Conservation (phyloP, 352 stramenopile species). For the Phytophthora litchii region DNA sequence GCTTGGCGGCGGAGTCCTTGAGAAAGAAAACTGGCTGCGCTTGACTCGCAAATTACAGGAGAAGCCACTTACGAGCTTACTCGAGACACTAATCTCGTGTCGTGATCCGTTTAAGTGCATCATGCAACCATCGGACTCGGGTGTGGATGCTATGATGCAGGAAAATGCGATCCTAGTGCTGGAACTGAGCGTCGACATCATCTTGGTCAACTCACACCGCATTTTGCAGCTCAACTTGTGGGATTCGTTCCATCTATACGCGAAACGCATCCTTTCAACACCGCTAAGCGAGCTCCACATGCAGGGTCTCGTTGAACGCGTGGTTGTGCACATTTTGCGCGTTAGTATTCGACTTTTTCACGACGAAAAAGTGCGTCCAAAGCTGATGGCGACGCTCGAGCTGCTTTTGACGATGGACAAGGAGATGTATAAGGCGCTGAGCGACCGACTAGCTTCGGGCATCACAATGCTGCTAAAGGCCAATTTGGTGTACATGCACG, state of each 20-base stretch:
- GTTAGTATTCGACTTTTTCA: conserved; percentile 89
- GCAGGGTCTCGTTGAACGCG: conserved; percentile 78
- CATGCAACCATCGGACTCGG: conserved; percentile 51
- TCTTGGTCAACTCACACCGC: conserved; percentile 84
- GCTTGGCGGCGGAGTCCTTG: conserved; percentile 73
- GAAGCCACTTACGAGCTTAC: conserved; percentile 57
- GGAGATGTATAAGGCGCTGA: conserved; percentile 82
- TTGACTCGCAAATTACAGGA: conserved; percentile 82
- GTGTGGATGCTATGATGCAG: conserved; percentile 86
- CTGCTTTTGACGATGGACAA: conserved; percentile 80
- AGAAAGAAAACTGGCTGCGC: conserved; percentile 88
- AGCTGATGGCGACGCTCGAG: conserved; percentile 82
- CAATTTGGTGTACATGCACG: conserved; percentile 89
- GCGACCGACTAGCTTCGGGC: conserved; percentile 76
- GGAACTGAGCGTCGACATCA: conserved; percentile 84
- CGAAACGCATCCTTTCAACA: conserved; percentile 74
- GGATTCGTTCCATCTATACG: conserved; percentile 84
- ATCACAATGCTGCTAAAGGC: conserved; percentile 88
- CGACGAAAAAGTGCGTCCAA: conserved; percentile 78
- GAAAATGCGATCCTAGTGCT: conserved; percentile 90
- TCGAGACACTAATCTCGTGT: conserved; percentile 80
- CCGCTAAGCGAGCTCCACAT: conserved; percentile 77
- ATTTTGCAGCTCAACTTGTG: conserved; percentile 77
- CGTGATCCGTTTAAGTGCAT: conserved; percentile 84
- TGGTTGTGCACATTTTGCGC: conserved; percentile 86